Conservation (phyloP, 2,329 filamentous ascomycete species). For the Beauveria rudraprayagi region DNA sequence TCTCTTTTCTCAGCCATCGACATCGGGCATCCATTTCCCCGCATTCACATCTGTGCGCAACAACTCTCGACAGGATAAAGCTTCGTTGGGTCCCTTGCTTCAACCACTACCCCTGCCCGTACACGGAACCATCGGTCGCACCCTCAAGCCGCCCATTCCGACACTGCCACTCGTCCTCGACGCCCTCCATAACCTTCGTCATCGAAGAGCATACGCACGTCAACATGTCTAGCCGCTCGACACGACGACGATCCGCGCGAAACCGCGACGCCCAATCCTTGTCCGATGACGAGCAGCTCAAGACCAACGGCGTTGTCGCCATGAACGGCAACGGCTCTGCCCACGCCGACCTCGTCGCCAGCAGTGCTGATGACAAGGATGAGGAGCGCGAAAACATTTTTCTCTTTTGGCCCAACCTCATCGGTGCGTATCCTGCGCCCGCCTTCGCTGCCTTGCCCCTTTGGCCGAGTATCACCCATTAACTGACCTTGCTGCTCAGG, state of each 20-base stretch:
- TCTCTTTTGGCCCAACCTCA: constrained; percentile 73
- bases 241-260: constrained; percentile 30
- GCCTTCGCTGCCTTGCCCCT: background rate
- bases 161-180: background rate
- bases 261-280: constrained; percentile 15
- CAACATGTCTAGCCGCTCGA: constrained; percentile 32
- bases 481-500: constrained; percentile 29
- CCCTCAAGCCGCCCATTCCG: background rate
- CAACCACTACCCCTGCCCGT: background rate
- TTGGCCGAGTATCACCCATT: too few species aligned
- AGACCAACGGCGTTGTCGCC: constrained; percentile 12
- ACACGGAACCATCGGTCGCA: constrained; percentile 3
- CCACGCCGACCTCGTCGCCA: constrained; percentile 23
- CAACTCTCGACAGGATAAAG: background rate
- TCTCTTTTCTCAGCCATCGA: background rate
- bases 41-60: background rate
- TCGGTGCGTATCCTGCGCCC: constrained; percentile 46
- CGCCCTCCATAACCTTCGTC: background rate
- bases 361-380: constrained; percentile 21
- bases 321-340: constrained; percentile 41
- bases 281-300: constrained; percentile 2
- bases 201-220: background rate
- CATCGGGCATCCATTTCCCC: background rate
- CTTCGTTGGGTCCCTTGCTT: background rate
- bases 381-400: constrained; percentile 64